Conservation (phyloP, 352 stramenopile genomes). For the Plasmopara viticola region DNA sequence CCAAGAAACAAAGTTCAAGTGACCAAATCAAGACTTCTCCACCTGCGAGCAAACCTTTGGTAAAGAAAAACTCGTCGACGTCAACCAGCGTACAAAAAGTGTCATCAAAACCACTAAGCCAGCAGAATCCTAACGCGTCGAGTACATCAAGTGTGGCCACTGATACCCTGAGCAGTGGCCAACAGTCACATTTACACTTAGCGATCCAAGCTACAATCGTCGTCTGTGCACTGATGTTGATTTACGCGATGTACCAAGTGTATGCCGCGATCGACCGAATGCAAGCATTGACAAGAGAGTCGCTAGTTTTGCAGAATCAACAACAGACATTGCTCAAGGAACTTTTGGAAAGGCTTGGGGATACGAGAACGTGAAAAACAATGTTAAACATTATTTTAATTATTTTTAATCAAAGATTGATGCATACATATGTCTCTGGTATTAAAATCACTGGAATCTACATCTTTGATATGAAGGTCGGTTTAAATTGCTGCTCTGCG, state of each 20-base stretch:
- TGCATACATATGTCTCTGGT: too few relatives aligned
- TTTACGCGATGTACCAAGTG: slow-evolving; percentile 67
- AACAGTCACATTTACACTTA: slow-evolving; percentile 11
- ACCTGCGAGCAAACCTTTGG: not conserved
- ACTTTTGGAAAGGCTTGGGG: slow-evolving; percentile 38
- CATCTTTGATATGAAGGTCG: too few relatives aligned
- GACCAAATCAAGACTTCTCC: slow-evolving; percentile 1
- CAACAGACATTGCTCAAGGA: slow-evolving; percentile 64
- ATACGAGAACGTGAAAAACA: slow-evolving; percentile 7
- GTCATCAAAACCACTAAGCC: not conserved
- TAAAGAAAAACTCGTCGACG: not conserved
- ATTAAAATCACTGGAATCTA: too few relatives aligned
- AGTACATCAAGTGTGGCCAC: not conserved
- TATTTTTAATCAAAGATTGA: too few relatives aligned
- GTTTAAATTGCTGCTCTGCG: too few relatives aligned
- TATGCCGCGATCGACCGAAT: slow-evolving; percentile 53
- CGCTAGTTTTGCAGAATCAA: slow-evolving; percentile 48
- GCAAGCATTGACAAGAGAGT: slow-evolving; percentile 45
- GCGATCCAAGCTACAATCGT: slow-evolving; percentile 39
- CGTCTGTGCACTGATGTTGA: slow-evolving; percentile 54
- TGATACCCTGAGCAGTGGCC: not conserved
- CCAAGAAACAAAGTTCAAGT: slow-evolving; percentile 5
- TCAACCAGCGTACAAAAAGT: not conserved
- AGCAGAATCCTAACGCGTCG: not conserved
- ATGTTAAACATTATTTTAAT: not conserved